Base-by-base conservation (phyloP, 257 asterid species). In the Thymus quinquecostatus region DNA sequence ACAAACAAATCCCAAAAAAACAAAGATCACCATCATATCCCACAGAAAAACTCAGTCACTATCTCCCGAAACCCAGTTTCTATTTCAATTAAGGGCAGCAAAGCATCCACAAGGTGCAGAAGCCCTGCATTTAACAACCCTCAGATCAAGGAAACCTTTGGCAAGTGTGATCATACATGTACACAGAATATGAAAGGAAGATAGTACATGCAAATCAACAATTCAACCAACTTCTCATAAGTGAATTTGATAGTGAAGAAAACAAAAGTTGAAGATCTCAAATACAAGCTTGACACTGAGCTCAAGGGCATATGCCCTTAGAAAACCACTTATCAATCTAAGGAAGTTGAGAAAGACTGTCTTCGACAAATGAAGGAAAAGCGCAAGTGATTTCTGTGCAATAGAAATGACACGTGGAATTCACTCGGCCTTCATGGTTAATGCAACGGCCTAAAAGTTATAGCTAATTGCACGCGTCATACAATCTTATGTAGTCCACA, bases 221-320 rank as follows among this genome's bases (percentile, higher is more conserved):
- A 56, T 21, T 53, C 67, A 33, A 30, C 8, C 33, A 43, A 51
- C 8, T 69, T 66, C 14, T 14, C 60, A 60, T 4, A 11, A 64
- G 68, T 12, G 50, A 27, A 51, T 54, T 11, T 68, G 48, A 51
- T 33, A 1, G 27, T 9, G 10, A 29, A 49, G 6, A 13, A 21
- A 36, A 36, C 40, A 13, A 45, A 55, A 49, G 38, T 59, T 14
- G 61, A 71, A n/a, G 62, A 34, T 58, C 44, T 6, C 49, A 9
- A 30, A 70, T 9, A 40, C 28, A 51, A 47, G 68, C 44, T 44
- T 40, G 14, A 38, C 47, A 73, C 41, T 30, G 61, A 32, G 38
- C 66, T 59, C 53, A 53, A 50, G 28, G 33, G 6, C 10, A 10
- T 55, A 40, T 30, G 51, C 41, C 57, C 43, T 6, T 11, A 33